These are phyloP conservation scores for Penicillium ochrochloron DNA, from an alignment of 495 filamentous ascomycete genomes.

Conservation along the genomic window DNA sequence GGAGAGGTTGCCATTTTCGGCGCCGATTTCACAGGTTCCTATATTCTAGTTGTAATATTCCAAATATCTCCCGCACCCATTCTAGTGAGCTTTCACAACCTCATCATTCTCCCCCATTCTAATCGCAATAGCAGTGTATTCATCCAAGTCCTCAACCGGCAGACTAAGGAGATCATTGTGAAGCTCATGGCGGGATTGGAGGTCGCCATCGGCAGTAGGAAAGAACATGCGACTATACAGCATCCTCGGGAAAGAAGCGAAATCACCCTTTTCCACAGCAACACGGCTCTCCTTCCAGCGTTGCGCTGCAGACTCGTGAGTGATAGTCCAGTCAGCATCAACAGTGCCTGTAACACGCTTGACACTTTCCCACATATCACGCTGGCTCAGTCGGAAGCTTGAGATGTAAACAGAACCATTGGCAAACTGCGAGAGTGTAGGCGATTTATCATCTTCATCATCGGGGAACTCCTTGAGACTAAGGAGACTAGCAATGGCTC, in stretches of 20 bases:
- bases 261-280: neutral
- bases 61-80: neutral
- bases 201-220: neutral
- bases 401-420: neutral
- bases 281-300: neutral
- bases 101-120: constrained; percentile 6
- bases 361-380: constrained; percentile 5
- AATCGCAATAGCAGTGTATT: constrained; percentile 9
- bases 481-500: neutral
- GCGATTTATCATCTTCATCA: neutral
- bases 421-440: neutral
- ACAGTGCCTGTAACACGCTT: neutral
- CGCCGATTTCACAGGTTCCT: too few species aligned
- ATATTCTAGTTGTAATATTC: too few species aligned
- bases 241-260: neutral
- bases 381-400: constrained; percentile 2
- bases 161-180: neutral
- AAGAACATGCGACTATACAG: constrained; percentile 6
- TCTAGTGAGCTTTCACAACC: constrained; percentile 1
- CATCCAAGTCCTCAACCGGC: constrained; percentile 6
- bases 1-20: too few species aligned
- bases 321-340: constrained; percentile 1
- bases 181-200: neutral
- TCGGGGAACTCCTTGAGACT: neutral
- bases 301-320: neutral